These are phyloP conservation scores for Letharia lupina DNA, from an alignment of 495 filamentous ascomycete genomes.

Conservation along the genomic window DNA sequence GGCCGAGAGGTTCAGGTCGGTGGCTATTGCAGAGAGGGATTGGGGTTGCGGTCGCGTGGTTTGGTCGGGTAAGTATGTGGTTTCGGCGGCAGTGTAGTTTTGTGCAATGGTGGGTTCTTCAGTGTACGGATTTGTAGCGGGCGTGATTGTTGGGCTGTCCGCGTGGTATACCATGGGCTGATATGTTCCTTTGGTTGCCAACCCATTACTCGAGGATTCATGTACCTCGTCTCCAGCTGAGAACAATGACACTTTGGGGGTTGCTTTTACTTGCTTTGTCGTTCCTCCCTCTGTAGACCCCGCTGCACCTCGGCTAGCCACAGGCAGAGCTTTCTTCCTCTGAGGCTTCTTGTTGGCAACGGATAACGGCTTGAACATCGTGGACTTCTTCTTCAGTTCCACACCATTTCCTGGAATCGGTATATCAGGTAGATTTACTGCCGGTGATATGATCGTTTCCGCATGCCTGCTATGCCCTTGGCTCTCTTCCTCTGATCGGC, in stretches of 20 bases:
- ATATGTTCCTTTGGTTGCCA: slow-evolving; percentile 30
- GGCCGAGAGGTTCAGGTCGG: slow-evolving; percentile 64
- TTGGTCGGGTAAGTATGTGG: background rate
- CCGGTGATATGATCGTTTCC: too few species aligned
- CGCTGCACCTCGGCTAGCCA: slow-evolving; percentile 11
- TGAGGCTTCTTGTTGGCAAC: slow-evolving; percentile 60
- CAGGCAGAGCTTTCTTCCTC: slow-evolving; percentile 49
- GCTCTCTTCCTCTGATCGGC: background rate
- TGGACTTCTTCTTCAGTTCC: slow-evolving; percentile 64
- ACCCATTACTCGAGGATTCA: slow-evolving; percentile 19
- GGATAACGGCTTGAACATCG: slow-evolving; percentile 83
- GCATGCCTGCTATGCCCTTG: too few species aligned
- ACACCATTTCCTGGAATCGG: slow-evolving; percentile 48
- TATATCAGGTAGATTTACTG: background rate
- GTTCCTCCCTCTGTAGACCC: slow-evolving; percentile 5
- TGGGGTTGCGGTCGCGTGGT: slow-evolving; percentile 26
- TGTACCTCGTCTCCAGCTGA: slow-evolving; percentile 37
- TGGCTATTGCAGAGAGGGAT: slow-evolving; percentile 56
- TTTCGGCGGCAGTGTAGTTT: background rate
- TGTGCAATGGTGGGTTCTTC: background rate
- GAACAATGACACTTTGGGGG: slow-evolving; percentile 56
- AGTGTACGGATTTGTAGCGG: slow-evolving; percentile 12
- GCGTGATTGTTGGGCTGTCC: slow-evolving; percentile 13
- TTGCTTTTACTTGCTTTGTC: slow-evolving; percentile 26
- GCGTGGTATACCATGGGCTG: slow-evolving; percentile 45